A percentile compares a stretch with the other conserved stretches of the same genome.
These are phyloP conservation scores for Hyaloscypha finlandica DNA, from an alignment of 495 filamentous ascomycete genomes.

Conservation along the genomic window DNA sequence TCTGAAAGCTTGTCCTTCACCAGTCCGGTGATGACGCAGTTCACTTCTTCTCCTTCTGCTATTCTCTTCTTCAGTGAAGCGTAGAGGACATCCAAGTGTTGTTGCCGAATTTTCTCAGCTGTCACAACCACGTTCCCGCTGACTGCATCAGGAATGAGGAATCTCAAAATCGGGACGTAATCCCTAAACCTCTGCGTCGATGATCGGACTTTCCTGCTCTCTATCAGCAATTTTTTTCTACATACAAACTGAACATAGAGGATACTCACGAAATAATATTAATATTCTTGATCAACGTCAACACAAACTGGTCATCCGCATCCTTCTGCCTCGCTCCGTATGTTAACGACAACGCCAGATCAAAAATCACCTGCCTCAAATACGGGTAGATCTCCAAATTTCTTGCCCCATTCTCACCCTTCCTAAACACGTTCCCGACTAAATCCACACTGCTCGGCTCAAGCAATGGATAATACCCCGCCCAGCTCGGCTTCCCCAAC, in stretches of 20 bases:
- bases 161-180: slow-evolving; percentile 12
- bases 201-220: not conserved
- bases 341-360: slow-evolving; percentile 14
- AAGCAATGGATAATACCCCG: slow-evolving; percentile 10
- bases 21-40: slow-evolving; percentile 10
- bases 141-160: slow-evolving; percentile 2
- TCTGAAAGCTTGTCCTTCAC: slow-evolving; percentile 12
- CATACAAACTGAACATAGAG: no score
- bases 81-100: slow-evolving; percentile 12
- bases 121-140: not conserved
- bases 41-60: slow-evolving; percentile 10
- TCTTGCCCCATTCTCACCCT: not conserved
- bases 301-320: slow-evolving; percentile 10
- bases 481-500: slow-evolving; percentile 11
- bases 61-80: slow-evolving; percentile 5
- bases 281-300: slow-evolving; percentile 2
- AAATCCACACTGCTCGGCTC: slow-evolving; percentile 3
- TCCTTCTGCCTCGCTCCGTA: slow-evolving; percentile 2
- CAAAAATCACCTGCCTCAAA: slow-evolving; percentile 9
- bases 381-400: slow-evolving; percentile 10
- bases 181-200: slow-evolving; percentile 13
- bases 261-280: slow-evolving; percentile 4
- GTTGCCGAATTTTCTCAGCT: slow-evolving; percentile 13
- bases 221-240: no score
- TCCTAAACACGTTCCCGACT: not conserved